Conservation (phyloP, 1,284 basidiomycete species). For the Phenoliferia sp. region DNA sequence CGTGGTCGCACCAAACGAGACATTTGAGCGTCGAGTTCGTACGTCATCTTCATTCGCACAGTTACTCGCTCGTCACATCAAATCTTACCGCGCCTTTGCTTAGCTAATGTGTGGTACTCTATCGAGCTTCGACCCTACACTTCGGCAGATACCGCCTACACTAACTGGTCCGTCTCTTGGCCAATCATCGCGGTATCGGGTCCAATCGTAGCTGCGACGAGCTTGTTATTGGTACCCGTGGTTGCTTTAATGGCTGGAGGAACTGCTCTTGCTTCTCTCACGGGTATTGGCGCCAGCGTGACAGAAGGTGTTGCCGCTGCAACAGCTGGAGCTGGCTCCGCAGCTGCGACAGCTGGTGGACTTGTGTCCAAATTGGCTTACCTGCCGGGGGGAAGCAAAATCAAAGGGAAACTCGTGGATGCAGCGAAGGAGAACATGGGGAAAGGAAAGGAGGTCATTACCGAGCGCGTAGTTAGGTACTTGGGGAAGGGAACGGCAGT, state of each 20-base stretch:
- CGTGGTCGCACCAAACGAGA: slow-evolving; percentile 19
- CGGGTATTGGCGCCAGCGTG: slow-evolving; percentile 11
- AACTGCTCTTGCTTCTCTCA: slow-evolving; percentile 25
- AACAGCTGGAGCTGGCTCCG: neutral
- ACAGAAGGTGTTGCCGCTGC: slow-evolving; percentile 11
- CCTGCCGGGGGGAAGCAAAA: slow-evolving; percentile 19
- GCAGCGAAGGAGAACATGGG: slow-evolving; percentile 23
- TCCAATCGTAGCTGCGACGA: slow-evolving; percentile 20
- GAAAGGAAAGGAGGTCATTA: slow-evolving; percentile 9
- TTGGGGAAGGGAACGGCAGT: slow-evolving; percentile 5
- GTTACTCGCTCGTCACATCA: neutral
- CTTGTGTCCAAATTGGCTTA: slow-evolving; percentile 17
- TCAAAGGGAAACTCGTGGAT: slow-evolving; percentile 23
- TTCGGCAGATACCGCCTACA: slow-evolving; percentile 18
- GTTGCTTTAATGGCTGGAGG: slow-evolving; percentile 27
- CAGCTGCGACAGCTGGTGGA: slow-evolving; percentile 5
- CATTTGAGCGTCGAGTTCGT: slow-evolving; percentile 29
- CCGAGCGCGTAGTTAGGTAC: slow-evolving; percentile 23
- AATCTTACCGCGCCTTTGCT: neutral
- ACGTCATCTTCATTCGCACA: neutral
- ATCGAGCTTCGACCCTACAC: slow-evolving; percentile 28
- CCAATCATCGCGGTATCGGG: slow-evolving; percentile 28
- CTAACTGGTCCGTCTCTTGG: slow-evolving; percentile 20
- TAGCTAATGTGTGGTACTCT: slow-evolving; percentile 24
- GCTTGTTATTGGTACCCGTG: slow-evolving; percentile 27